Conservation (phyloP, 345 rosid species). For the Acer yangbiense region DNA sequence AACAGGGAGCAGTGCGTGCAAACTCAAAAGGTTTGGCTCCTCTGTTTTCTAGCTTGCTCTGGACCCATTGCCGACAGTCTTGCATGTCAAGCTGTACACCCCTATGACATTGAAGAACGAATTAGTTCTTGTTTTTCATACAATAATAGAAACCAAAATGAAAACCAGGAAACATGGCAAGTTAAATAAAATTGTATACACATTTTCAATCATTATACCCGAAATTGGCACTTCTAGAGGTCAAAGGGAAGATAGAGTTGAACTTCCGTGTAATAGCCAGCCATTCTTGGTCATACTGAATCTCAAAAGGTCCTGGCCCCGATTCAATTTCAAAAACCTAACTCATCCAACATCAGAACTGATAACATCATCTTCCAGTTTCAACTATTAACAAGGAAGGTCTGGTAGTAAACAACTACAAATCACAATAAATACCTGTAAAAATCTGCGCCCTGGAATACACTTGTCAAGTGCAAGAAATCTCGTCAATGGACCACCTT, state of each 20-base stretch:
- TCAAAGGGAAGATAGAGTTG: conserved; percentile 73
- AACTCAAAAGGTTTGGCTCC: conserved; percentile 80
- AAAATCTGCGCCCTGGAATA: conserved; percentile 66
- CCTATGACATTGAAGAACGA: conserved; percentile 34
- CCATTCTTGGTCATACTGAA: conserved; percentile 93
- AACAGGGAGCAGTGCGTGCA: conserved; percentile 59
- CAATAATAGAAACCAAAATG: conserved; percentile 3
- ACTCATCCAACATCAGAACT: conserved; percentile 14
- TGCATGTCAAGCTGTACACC: conserved; percentile 45
- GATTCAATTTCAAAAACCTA: conserved; percentile 84
- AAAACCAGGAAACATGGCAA: not conserved
- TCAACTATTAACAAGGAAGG: conserved; percentile 15
- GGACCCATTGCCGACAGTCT: conserved; percentile 70
- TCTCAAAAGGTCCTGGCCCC: conserved; percentile 70
- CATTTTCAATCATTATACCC: conserved; percentile 37
- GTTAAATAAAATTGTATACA: not conserved
- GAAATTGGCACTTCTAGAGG: conserved; percentile 46
- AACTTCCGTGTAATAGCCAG: conserved; percentile 64
- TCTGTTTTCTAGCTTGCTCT: conserved; percentile 59
- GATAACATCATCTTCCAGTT: conserved; percentile 29
- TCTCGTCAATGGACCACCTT: conserved; percentile 68
- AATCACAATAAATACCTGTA: conserved; percentile 53
- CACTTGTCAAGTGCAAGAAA: conserved; percentile 96
- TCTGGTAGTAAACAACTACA: conserved; percentile 15
- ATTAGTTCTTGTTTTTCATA: not conserved